Evolutionary conservation across 441 rosid genomes (phyloP), one percentile per base, ranked within the genome.

Genomic region (Melastoma candidum): DNA sequence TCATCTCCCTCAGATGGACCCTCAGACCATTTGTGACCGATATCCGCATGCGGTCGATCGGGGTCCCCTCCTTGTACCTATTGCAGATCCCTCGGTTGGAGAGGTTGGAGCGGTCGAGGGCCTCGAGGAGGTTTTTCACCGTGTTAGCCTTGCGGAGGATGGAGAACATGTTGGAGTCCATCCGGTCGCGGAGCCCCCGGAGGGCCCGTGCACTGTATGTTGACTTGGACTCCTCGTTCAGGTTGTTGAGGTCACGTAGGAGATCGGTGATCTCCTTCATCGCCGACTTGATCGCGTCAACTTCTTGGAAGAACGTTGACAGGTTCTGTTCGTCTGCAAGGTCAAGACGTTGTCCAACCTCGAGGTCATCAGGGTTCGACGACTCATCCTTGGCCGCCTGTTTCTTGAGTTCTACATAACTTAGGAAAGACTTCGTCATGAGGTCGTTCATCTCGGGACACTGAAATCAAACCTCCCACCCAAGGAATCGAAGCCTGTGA

Each of bases 231-330:
- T 82, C 95, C 73, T 83, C 84, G 56, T 75, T 74, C 22, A 90
- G 88, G 61, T 50, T 61, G 52, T 80, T 78, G 70, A 87, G 93
- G 65, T 87, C 90, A 49, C 69, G 68, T 49, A 87, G 73, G 82
- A 90, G 90, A 83, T 71, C 63, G 74, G 82, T 60, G 61, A 83
- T 87, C 81, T 84, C 94, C 72, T 87, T 93, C 78, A 72, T 83
- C 57, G 66, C 76, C 47, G 56, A 46, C 72, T 80, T 79, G 77
- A 87, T 70, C 11, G 75, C 36, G 12, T 64, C 74, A 48, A 79
- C 81, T 71, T 83, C 84, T 53, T 58, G 63, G 71, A 83, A 85
- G 74, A 90, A 90, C 54, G 54, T 69, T 41, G 79, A 68, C 53
- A 87, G 81, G 69, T 74, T 80, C 48, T 76, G 65, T 58, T 87